A percentile compares a stretch with the other conserved stretches of the same genome.
phyloP scores from a whole-genome alignment of 257 asterid genomes.

The Plantago ovata region DNA sequence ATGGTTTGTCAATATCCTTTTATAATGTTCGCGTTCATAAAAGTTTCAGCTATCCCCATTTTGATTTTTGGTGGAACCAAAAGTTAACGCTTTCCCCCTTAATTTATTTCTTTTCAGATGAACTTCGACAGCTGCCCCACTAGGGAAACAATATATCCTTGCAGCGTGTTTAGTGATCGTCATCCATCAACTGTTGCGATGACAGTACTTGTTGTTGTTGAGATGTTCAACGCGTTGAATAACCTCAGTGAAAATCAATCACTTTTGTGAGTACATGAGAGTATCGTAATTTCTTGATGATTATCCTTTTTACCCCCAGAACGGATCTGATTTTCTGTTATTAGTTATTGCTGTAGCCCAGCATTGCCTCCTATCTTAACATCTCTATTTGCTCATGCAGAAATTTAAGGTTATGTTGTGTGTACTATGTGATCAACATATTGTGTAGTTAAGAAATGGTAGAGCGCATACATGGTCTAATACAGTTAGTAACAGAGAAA shows the following conservation, averaged over 20 bases:
- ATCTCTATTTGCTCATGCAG: no score
- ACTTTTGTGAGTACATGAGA: constrained; percentile 59
- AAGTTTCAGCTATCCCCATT: not conserved
- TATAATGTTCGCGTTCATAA: no score
- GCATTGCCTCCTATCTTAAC: no score
- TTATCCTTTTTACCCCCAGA: no score
- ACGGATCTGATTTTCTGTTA: no score
- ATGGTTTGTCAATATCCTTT: no score
- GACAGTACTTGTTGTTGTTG: constrained; percentile 98
- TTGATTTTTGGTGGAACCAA: not conserved
- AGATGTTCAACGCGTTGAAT: constrained; percentile 98
- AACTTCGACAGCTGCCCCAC: constrained; percentile 91
- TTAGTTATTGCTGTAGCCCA: no score
- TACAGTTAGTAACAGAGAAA: no score
- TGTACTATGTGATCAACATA: no score
- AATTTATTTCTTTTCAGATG: constrained; percentile 45
- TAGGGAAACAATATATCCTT: constrained; percentile 73
- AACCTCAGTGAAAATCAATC: constrained; percentile 99
- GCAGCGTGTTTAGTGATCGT: constrained; percentile 76
- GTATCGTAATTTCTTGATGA: constrained; percentile 6
- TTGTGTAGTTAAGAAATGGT: no score
- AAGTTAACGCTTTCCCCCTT: constrained; percentile 16
- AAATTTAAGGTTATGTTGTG: no score
- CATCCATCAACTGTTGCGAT: constrained; percentile 96
- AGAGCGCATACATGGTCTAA: no score